Evolutionary conservation across 768 basidiomycete species (phyloP), one percentile per base, ranked within the genome.

Genomic region (Rhizopogon vinicolor): DNA sequence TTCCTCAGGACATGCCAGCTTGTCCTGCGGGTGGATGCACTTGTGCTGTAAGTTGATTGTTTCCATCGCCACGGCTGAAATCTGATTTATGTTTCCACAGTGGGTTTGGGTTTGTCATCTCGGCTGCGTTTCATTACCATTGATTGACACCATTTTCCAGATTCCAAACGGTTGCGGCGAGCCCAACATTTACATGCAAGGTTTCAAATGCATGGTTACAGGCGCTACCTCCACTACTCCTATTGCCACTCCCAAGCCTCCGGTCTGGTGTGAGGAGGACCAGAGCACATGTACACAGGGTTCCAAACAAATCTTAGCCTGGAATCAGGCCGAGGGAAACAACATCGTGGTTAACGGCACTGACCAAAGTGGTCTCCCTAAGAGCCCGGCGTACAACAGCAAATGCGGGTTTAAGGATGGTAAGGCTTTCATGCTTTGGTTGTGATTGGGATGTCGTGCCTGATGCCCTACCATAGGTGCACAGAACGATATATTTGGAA

Each of bases 221-320:
- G 70, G 70, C 8, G 70, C 80, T 3, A 77, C 65, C 1, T 67
- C 70, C 33, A 76, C 62, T 14, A 70, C 65, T 0, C 72, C 76
- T 13, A 54, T 83, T 10, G 78, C 74, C 13, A 46, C 68, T 0
- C 66, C 75, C 6, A 70, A 80, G 55, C 72, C 81, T 10, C 72
- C 80, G 2, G 73, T 76, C 3, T 83, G 80, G 80, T 83, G 81
- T 60, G 75, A 83, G 60, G 74, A 71, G 41, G 68, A 82, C 53
- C 64, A 68, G 4, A 61, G 60, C 8, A 68, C 62, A 22, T 83
- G 81, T 58, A 68, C 68, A 19, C 68, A 74, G 58, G 81, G 80
- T 42, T 70, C 81, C 3, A 82, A 82, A 59, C 80, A 83, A 70
- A 77, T 82, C 76, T 59, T 83, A 40, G 77, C 75, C 63, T 83